These are phyloP conservation scores for Penicillium egyptiacum DNA, from an alignment of 495 filamentous ascomycete genomes.

Conservation along the genomic window DNA sequence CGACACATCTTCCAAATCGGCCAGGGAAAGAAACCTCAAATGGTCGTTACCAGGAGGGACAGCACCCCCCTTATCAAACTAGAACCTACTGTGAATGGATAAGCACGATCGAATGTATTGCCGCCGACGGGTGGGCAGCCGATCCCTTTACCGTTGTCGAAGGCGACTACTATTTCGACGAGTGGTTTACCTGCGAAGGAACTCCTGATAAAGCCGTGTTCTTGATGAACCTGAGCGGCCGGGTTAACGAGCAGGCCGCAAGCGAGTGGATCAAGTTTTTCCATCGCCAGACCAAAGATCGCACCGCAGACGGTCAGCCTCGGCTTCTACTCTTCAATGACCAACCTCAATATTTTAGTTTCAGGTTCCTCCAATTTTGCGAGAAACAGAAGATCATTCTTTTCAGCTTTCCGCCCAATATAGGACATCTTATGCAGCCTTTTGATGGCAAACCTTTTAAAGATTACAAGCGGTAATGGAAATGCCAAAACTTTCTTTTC, in stretches of 20 bases:
- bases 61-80: background rate
- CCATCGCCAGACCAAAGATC: background rate
- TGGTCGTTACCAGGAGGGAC: background rate
- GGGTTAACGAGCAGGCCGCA: background rate
- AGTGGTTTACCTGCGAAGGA: background rate
- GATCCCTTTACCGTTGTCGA: background rate
- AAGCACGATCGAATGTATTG: background rate
- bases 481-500: background rate
- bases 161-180: background rate
- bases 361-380: background rate
- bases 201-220: background rate
- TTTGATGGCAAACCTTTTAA: background rate
- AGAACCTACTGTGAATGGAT: background rate
- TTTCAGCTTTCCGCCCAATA: background rate
- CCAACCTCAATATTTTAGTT: background rate
- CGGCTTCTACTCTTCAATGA: background rate
- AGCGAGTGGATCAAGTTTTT: background rate
- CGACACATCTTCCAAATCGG: background rate
- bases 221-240: background rate
- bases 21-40: background rate
- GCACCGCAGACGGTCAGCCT: background rate
- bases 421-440: background rate
- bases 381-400: background rate
- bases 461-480: background rate
- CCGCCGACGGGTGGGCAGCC: background rate